Base-by-base conservation (phyloP, 2,329 filamentous ascomycete species). In the Bipolaris cookei region DNA sequence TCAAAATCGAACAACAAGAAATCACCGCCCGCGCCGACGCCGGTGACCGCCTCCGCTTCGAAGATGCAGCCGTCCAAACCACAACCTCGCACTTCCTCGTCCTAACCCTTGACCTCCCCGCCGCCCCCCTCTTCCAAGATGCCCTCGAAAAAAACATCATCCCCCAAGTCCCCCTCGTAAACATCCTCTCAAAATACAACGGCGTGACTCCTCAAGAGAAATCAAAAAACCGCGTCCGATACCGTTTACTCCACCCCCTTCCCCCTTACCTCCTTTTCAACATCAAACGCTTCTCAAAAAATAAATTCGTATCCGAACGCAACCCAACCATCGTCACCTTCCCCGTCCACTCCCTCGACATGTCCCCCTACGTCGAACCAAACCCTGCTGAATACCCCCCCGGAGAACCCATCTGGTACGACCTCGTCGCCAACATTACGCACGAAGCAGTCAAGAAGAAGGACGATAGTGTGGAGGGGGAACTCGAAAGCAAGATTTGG, bases 241-340 rank as follows among this genome's bases (percentile, higher is more conserved):
- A 97, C 78, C 88, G 94, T 14, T 83, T 99, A 4, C 80, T 96
- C 45, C 93, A 97, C 70, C 95, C 95, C 0, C 83, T 99, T 0
- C 95, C 95, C 0, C 94, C 93, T 0, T 98, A 90, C 73, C 86
- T 99, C 16, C 82, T 95, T 51, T 92, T 99, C 80, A 94, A 99
- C 80, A 89, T 98, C 80, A 98, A 98, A 81, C 92, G 95, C 67
- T 99, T 99, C 83, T 91, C 89, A 66, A 88, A 90, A 65, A 99
- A 99, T 82, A 97, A 97, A 76, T 99, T 99, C 72, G 91, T 99
- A 18, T 86, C 90, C 2, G 94, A 98, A 79, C 90, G 95, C 48
- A 99, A 99, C 76, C 95, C 94, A 1, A 99, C 95, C 8, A 99
- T 99, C 70, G 95, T 99, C 62, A 98, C 94, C 0, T 99, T 98